These are phyloP conservation scores for Cercospora zeae-maydis DNA, from an alignment of 2,329 filamentous ascomycete species.

Conservation along the genomic window DNA sequence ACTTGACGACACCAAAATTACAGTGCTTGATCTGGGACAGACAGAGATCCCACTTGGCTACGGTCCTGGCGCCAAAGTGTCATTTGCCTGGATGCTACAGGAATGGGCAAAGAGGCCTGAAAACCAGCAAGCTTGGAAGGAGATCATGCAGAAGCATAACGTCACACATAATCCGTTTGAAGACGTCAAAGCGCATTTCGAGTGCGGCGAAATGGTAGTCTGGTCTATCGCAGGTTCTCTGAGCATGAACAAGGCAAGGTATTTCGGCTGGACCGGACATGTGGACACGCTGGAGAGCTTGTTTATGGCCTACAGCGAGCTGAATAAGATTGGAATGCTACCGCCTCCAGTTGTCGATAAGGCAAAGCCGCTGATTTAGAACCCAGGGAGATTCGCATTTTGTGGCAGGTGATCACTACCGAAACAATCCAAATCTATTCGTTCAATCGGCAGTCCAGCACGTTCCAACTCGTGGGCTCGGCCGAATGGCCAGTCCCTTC, in stretches of 20 bases:
- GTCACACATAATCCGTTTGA: slow-evolving; percentile 43
- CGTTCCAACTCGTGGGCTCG: too few species aligned
- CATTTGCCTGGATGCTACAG: slow-evolving; percentile 42
- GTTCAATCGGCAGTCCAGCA: background rate
- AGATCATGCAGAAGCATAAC: slow-evolving; percentile 43
- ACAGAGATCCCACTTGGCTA: slow-evolving; percentile 38
- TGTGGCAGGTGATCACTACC: too few species aligned
- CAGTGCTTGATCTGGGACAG: slow-evolving; percentile 20
- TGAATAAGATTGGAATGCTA: slow-evolving; percentile 45
- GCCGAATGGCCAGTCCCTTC: background rate
- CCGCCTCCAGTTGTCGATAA: slow-evolving; percentile 35
- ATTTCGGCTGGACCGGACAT: slow-evolving; percentile 47
- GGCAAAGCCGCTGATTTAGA: slow-evolving; percentile 28
- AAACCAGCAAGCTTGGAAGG: slow-evolving; percentile 47
- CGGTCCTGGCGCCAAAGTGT: slow-evolving; percentile 42
- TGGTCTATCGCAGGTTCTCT: slow-evolving; percentile 28
- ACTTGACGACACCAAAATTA: slow-evolving; percentile 31
- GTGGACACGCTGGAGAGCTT: slow-evolving; percentile 47
- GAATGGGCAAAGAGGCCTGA: slow-evolving; percentile 47
- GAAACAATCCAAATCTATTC: background rate
- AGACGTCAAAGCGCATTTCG: slow-evolving; percentile 47
- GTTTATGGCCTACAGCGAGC: slow-evolving; percentile 42
- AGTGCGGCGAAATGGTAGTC: slow-evolving; percentile 45
- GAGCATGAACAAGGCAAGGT: slow-evolving; percentile 46
- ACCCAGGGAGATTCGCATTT: too few species aligned